These are phyloP conservation scores for Leccinum broughii DNA, from an alignment of 768 basidiomycete genomes.

Conservation along the genomic window DNA sequence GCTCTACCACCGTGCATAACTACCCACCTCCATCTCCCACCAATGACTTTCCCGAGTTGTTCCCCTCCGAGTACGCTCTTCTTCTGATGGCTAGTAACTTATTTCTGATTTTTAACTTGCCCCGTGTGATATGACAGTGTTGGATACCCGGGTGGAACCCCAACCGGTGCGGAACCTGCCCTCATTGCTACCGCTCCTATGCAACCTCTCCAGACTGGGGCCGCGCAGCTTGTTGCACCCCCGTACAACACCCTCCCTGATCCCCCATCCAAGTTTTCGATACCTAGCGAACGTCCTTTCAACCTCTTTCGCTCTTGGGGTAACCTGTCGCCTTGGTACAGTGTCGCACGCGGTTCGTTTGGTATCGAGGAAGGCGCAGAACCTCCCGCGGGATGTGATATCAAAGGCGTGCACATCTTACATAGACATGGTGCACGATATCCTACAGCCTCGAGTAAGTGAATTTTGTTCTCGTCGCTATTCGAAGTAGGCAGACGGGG, in stretches of 20 bases:
- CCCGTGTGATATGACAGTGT: constrained; percentile 36
- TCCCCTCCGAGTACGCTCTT: constrained; percentile 54
- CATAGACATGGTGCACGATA: constrained; percentile 84
- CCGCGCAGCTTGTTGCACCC: constrained; percentile 62
- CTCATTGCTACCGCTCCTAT: constrained; percentile 71
- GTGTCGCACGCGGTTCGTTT: constrained; percentile 61
- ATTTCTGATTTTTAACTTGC: not conserved
- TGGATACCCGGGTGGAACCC: constrained; percentile 75
- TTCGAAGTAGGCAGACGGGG: not conserved
- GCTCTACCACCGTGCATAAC: constrained; percentile 66
- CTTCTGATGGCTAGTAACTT: not conserved
- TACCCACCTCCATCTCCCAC: constrained; percentile 77
- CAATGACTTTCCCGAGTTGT: constrained; percentile 68
- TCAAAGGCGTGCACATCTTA: constrained; percentile 76
- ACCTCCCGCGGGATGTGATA: constrained; percentile 64
- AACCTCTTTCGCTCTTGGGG: constrained; percentile 80
- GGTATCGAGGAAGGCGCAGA: constrained; percentile 73
- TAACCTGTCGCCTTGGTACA: constrained; percentile 86
- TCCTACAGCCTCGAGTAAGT: constrained; percentile 64
- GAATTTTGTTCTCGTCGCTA: not conserved
- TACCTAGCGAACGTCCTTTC: constrained; percentile 42
- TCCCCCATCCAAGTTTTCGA: not conserved
- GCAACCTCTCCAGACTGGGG: constrained; percentile 77
- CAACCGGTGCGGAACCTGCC: constrained; percentile 77
- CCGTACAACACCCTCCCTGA: constrained; percentile 28